Evolutionary conservation across 2,329 filamentous ascomycete genomes (phyloP), one percentile per base, ranked within the genome.

Genomic region (Fusarium sp.): DNA sequence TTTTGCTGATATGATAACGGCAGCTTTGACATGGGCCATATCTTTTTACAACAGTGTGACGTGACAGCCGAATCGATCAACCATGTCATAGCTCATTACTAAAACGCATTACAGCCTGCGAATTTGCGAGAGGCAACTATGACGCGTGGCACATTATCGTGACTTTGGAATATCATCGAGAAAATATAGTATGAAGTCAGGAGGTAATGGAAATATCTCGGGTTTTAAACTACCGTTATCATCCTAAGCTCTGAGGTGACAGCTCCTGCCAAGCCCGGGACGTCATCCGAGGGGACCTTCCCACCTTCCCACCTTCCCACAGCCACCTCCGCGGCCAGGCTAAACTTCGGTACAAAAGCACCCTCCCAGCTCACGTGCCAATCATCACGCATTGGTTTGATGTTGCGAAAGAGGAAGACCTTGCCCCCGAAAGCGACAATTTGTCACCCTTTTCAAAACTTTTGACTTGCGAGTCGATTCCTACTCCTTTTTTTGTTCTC

Each of bases 331-430:
- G 11, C 34, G 10, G n/a, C n/a, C 28, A 7, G 68, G 68, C 33
- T 71, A 71, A 71, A 66, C 56, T 7, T 33, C 68, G 68, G 68
- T 13, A 24, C 24, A 62, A 53, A n/a, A 18, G 39, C 28, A 38
- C 34, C 24, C 31, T 5, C 17, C 26, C 7, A 59, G 45, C 68
- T 71, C 68, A 71, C 68, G 68, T 71, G 68, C 68, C 49, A 56
- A 34, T 42, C 26, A 65, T 63, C 38, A 63, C 56, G 48, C 54
- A 57, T 54, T 54, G 31, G 42, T 51, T 57, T 22, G 40, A 39
- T 48, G 31, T 50, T 57, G 64, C 48, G 66, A 63, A 64, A 64
- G 64, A 33, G 50, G 24, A 38, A 56, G 46, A 50, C 55, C 39
- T 48, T 46, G 33, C 39, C 45, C 58, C 40, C 44, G 34, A 56